These are phyloP conservation scores for Pouteria glomerata DNA, from an alignment of 148 eudicot genomes.

Conservation along the genomic window DNA sequence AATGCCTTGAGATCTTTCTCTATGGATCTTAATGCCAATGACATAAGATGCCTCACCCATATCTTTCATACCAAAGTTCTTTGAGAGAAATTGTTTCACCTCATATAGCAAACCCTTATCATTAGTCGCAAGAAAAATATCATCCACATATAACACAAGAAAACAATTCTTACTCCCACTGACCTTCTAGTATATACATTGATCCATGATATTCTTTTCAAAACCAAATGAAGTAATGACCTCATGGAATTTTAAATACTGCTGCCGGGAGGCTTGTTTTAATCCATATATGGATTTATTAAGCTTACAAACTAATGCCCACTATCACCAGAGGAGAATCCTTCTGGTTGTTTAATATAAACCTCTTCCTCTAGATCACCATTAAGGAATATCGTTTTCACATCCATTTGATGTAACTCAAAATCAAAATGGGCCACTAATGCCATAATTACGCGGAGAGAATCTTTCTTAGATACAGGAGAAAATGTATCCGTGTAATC, in stretches of 20 bases:
- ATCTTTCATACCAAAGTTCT: no score
- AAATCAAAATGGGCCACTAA: conserved; percentile 7
- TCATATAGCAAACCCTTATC: neutral
- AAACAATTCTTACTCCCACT: neutral
- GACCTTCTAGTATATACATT: neutral
- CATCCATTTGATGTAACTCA: conserved; percentile 6
- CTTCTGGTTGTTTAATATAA: neutral
- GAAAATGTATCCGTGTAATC: neutral
- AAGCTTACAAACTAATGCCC: neutral
- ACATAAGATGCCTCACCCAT: no score
- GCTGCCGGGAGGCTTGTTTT: neutral
- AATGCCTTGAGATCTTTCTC: neutral
- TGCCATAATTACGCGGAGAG: neutral
- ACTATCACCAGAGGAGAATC: neutral
- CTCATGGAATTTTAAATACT: neutral
- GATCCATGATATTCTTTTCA: neutral
- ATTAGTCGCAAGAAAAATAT: neutral
- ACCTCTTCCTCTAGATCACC: neutral
- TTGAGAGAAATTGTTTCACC: neutral
- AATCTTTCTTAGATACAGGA: conserved; percentile 10
- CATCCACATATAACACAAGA: neutral
- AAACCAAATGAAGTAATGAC: neutral
- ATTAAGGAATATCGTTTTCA: neutral
- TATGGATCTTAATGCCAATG: no score
- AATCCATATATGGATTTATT: neutral